Evolutionary conservation across 495 filamentous ascomycete species (phyloP).

Genomic region (Podospora bellae-mahoneyi): DNA sequence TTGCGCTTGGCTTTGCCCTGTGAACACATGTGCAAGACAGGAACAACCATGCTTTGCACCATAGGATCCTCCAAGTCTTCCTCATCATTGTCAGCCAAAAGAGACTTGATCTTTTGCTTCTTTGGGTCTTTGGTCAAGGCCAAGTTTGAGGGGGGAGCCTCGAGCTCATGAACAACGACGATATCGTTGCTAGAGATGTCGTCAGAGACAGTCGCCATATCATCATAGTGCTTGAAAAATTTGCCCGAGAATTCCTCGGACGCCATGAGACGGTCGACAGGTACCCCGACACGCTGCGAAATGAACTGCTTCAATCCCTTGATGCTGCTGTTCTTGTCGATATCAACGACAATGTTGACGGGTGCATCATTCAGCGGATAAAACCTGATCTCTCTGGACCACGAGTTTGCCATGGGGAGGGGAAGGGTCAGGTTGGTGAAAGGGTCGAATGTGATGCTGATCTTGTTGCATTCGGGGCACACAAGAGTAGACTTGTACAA

Average conservation of each 20-base stretch:
- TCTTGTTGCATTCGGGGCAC: constrained; percentile 86
- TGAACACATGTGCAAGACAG: constrained; percentile 65
- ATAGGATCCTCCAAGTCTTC: constrained; percentile 60
- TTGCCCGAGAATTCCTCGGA: constrained; percentile 74
- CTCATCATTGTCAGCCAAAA: constrained; percentile 54
- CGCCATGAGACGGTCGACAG: constrained; percentile 60
- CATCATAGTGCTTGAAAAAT: constrained; percentile 80
- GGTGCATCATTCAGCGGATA: constrained; percentile 64
- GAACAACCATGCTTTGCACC: constrained; percentile 70
- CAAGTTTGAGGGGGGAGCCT: constrained; percentile 72
- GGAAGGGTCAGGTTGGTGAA: constrained; percentile 93
- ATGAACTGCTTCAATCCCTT: constrained; percentile 72
- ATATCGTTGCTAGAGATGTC: constrained; percentile 62
- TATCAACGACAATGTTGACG: constrained; percentile 72
- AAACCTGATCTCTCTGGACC: constrained; percentile 68
- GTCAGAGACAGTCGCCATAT: constrained; percentile 62
- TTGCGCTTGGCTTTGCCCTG: constrained; percentile 14
- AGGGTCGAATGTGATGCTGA: constrained; percentile 97
- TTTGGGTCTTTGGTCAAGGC: constrained; percentile 47
- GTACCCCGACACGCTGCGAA: constrained; percentile 60
- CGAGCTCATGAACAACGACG: constrained; percentile 75
- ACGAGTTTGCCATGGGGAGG: constrained; percentile 76
- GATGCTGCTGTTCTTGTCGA: constrained; percentile 77
- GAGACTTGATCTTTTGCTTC: constrained; percentile 43
- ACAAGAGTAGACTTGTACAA: constrained; percentile 97